phyloP scores from a whole-genome alignment of 2,329 filamentous ascomycete species.

The Davidsoniella australis region DNA sequence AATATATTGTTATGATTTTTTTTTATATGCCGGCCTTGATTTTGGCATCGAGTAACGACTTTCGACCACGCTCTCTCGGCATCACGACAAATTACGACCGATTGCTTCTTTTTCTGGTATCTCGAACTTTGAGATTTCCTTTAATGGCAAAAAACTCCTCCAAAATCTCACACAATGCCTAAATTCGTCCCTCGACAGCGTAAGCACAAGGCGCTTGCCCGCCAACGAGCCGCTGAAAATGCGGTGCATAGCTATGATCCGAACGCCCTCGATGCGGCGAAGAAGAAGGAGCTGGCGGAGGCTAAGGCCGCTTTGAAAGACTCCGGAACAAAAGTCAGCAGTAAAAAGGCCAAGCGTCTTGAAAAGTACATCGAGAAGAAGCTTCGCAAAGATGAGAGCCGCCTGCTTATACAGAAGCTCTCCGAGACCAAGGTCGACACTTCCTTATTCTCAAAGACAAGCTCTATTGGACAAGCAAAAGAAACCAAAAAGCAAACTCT shows the following conservation, averaged over 20 bases:
- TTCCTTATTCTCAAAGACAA: slow-evolving; percentile 60
- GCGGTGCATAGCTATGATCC: slow-evolving; percentile 20
- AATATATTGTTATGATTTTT: too few relatives aligned
- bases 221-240: slow-evolving; percentile 34
- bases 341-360: slow-evolving; percentile 49
- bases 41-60: too few relatives aligned
- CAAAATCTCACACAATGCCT: slow-evolving; percentile 1
- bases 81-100: too few relatives aligned
- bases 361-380: slow-evolving; percentile 72
- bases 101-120: too few relatives aligned
- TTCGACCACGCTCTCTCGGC: too few relatives aligned
- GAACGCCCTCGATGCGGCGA: slow-evolving; percentile 20
- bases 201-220: slow-evolving; percentile 52
- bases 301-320: slow-evolving; percentile 38
- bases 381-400: slow-evolving; percentile 82
- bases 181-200: slow-evolving; percentile 46
- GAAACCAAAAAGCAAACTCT: slow-evolving; percentile 57
- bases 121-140: too few relatives aligned
- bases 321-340: slow-evolving; percentile 40
- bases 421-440: slow-evolving; percentile 68
- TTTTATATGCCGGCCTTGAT: too few relatives aligned
- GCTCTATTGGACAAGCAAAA: slow-evolving; percentile 52
- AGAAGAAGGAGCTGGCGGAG: slow-evolving; percentile 30
- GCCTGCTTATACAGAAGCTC: slow-evolving; percentile 67
- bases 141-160: neutral